phyloP scores from a whole-genome alignment of 176 grass and related monocot species.

The Echinochloa phyllopogon region DNA sequence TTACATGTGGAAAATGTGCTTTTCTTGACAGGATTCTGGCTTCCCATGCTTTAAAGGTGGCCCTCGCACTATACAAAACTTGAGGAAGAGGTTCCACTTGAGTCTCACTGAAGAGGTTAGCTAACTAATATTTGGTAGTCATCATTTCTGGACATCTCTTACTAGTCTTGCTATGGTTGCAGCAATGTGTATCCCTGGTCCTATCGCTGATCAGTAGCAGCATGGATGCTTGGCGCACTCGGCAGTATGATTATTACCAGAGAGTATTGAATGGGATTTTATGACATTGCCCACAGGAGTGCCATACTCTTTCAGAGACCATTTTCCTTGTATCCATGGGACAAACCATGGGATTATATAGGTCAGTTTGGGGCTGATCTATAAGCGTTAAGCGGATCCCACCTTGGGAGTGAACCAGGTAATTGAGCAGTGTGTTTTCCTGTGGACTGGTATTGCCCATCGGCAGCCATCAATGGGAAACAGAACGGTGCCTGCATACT shows the following conservation, averaged over 20 bases:
- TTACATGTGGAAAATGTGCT: conserved; percentile 31
- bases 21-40: conserved; percentile 76
- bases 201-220: conserved; percentile 99
- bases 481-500: conserved; percentile 16
- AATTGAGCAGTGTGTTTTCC: conserved; percentile 13
- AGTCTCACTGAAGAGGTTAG: conserved; percentile 97
- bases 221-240: conserved; percentile 96
- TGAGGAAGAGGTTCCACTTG: conserved; percentile 97
- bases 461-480: not conserved
- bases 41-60: conserved; percentile 99
- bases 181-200: conserved; percentile 99
- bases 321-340: conserved; percentile 39
- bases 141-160: not conserved
- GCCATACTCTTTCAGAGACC: conserved; percentile 8
- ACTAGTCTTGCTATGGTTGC: conserved; percentile 44
- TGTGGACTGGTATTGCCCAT: no score
- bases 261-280: conserved; percentile 98
- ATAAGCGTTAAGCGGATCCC: conserved; percentile 7
- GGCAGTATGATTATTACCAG: conserved; percentile 99
- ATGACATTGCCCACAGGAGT: conserved; percentile 38
- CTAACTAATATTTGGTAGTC: conserved; percentile 14
- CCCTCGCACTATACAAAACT: conserved; percentile 87
- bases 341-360: conserved; percentile 41
- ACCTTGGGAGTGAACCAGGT: not conserved
- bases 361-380: conserved; percentile 52